Conservation (phyloP, 495 filamentous ascomycete species). For the Lineolata rhizophorae region DNA sequence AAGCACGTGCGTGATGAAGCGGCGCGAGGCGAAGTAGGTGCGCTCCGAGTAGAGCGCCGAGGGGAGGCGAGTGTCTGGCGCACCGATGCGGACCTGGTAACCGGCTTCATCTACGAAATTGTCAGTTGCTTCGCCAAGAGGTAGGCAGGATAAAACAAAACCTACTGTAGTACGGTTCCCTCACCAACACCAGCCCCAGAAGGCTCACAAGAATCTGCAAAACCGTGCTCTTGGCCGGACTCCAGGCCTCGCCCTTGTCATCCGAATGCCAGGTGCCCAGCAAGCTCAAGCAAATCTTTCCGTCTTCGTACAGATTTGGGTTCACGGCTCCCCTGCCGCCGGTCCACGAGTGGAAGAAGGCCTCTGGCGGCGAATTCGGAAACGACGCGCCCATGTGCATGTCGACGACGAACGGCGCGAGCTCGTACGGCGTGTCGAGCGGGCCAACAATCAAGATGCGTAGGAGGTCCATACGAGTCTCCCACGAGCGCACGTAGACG, state of each 20-base stretch:
- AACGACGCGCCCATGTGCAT: slow-evolving; percentile 25
- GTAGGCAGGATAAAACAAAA: slow-evolving; percentile 1
- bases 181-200: slow-evolving; percentile 35
- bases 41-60: slow-evolving; percentile 31
- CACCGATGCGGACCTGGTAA: slow-evolving; percentile 24
- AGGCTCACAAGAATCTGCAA: slow-evolving; percentile 38
- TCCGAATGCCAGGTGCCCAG: slow-evolving; percentile 37
- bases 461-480: slow-evolving; percentile 32
- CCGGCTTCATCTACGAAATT: slow-evolving; percentile 44
- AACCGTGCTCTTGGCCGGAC: slow-evolving; percentile 24
- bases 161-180: slow-evolving; percentile 40
- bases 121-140: slow-evolving; percentile 15
- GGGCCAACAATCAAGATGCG: slow-evolving; percentile 37
- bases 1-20: slow-evolving; percentile 29
- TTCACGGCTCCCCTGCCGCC: slow-evolving; percentile 29
- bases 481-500: slow-evolving; percentile 37
- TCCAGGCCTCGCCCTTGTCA: slow-evolving; percentile 30
- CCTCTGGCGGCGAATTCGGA: slow-evolving; percentile 24
- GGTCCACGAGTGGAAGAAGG: slow-evolving; percentile 36
- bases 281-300: slow-evolving; percentile 36
- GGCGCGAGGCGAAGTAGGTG: slow-evolving; percentile 28
- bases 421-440: slow-evolving; percentile 35
- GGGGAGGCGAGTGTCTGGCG: slow-evolving; percentile 23
- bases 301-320: slow-evolving; percentile 41
- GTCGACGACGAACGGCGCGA: slow-evolving; percentile 38